phyloP scores from a whole-genome alignment of 768 basidiomycete genomes.

The Leccinum broughii region DNA sequence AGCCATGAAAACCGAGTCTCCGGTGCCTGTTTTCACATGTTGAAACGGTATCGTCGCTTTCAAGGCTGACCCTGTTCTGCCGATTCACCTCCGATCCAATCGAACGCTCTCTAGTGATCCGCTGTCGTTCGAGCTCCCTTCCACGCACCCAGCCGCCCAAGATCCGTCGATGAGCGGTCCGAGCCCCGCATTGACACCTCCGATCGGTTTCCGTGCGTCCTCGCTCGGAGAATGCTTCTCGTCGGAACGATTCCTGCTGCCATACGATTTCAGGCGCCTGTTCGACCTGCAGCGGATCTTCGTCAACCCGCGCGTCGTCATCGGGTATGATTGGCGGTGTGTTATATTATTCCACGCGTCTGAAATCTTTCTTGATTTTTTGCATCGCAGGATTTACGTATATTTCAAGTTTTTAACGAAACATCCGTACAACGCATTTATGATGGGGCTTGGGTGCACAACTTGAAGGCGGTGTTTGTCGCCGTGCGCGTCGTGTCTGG shows the following conservation, averaged over 20 bases:
- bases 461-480: conserved; percentile 38
- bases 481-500: conserved; percentile 19
- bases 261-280: conserved; percentile 43
- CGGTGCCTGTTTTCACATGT: conserved; percentile 46
- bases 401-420: conserved; percentile 40
- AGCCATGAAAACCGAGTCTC: conserved; percentile 38
- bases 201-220: conserved; percentile 18
- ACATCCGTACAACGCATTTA: conserved; percentile 39
- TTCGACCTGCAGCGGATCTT: conserved; percentile 39
- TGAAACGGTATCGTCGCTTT: conserved; percentile 49
- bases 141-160: conserved; percentile 12
- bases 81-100: conserved; percentile 41
- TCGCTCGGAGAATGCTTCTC: conserved; percentile 21
- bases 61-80: conserved; percentile 41
- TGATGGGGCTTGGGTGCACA: conserved; percentile 39
- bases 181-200: conserved; percentile 19
- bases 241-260: conserved; percentile 42
- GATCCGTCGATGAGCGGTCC: conserved; percentile 13
- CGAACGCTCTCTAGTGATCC: conserved; percentile 37
- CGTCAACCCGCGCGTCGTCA: conserved; percentile 41
- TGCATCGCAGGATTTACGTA: conserved; percentile 25
- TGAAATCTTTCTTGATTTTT: no score
- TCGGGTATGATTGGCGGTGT: conserved; percentile 39
- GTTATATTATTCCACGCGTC: not conserved
- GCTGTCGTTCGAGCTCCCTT: conserved; percentile 18